Evolutionary conservation across 352 stramenopile genomes (phyloP), one percentile per base, ranked within the genome.

Genomic region (Phytopythium oedochilum): DNA sequence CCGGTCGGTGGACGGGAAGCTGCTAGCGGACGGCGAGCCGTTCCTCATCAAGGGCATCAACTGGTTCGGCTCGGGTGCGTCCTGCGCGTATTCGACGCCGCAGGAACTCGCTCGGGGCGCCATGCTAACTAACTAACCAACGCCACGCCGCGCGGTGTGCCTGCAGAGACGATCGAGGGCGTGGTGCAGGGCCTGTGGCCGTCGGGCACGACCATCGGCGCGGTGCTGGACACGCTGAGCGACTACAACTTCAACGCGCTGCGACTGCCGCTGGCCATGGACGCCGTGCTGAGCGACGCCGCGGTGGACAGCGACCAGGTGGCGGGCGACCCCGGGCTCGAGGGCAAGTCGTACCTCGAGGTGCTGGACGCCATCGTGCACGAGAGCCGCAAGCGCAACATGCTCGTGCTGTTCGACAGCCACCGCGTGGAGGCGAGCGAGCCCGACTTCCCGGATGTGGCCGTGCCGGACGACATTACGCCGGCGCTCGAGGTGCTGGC

Each of bases 1-100:
- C 63, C 75, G 70, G 38, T 86, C 75, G 20, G 66, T 82, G 11
- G 62, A 89, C 38, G 78, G 75, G 8, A 45, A 81, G 43, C 63
- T 89, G 46, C 66, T 74, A 28, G 78, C 75, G 15, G 66, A 84
- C 57, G 72, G 68, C 56, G 63, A 82, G 64, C 59, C 66, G 49
- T 76, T 89, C 53, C 66, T 80, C 57, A 65, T 89, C 63, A 85
- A 84, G 55, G 78, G 78, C 53, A 79, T 87, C 53, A 89, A 89
- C 61, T 89, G 75, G 75, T 89, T 89, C 54, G 78, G 78, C 53
- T 69, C 61, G 14, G 74, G 74, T 85, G 25, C 60, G 70, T 71
- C 8, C 18, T 7, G 5, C n/a, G 3, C 14, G 5, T 22, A 3
- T 15, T n/a, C n/a, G n/a, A n/a, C n/a, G n/a, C n/a, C n/a, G n/a